Conservation (phyloP, 768 basidiomycete species). For the Austroboletus eburneus region DNA sequence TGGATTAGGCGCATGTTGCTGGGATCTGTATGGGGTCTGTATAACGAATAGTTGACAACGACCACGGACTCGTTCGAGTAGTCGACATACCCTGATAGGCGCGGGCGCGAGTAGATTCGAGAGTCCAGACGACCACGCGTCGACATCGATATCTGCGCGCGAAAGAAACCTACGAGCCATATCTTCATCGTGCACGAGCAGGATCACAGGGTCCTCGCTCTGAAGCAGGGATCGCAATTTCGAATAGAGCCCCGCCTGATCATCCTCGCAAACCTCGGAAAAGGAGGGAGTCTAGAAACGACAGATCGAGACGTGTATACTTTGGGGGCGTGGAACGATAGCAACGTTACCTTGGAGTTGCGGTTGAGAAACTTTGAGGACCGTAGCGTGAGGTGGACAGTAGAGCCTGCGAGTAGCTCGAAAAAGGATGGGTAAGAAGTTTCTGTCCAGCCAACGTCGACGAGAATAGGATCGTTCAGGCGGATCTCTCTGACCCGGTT, state of each 20-base stretch:
- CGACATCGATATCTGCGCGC: slow-evolving; percentile 39
- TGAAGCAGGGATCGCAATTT: slow-evolving; percentile 20
- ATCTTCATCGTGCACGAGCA: slow-evolving; percentile 45
- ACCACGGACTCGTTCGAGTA: neutral
- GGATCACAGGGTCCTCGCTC: slow-evolving; percentile 34
- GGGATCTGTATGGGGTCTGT: slow-evolving; percentile 11
- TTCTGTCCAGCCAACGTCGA: slow-evolving; percentile 44
- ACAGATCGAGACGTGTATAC: neutral
- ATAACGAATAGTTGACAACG: neutral
- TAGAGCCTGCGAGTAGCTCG: slow-evolving; percentile 7
- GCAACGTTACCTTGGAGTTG: slow-evolving; percentile 12
- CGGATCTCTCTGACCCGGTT: slow-evolving; percentile 28
- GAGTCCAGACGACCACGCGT: slow-evolving; percentile 41
- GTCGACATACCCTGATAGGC: slow-evolving; percentile 8
- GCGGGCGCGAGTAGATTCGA: slow-evolving; percentile 11
- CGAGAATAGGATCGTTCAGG: slow-evolving; percentile 28
- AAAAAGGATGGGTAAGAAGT: slow-evolving; percentile 28
- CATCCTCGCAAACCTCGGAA: slow-evolving; percentile 16
- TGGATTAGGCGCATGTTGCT: neutral
- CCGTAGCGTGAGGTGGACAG: slow-evolving; percentile 22
- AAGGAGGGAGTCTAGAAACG: slow-evolving; percentile 11
- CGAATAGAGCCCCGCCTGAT: slow-evolving; percentile 8
- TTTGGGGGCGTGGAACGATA: neutral
- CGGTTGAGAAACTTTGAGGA: slow-evolving; percentile 7
- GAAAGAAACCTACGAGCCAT: slow-evolving; percentile 37